Percentiles rank a stretch among this genome's conserved stretches.
phyloP scores from a whole-genome alignment of 108 stramenopile species.

The Cyclotella baltica region DNA sequence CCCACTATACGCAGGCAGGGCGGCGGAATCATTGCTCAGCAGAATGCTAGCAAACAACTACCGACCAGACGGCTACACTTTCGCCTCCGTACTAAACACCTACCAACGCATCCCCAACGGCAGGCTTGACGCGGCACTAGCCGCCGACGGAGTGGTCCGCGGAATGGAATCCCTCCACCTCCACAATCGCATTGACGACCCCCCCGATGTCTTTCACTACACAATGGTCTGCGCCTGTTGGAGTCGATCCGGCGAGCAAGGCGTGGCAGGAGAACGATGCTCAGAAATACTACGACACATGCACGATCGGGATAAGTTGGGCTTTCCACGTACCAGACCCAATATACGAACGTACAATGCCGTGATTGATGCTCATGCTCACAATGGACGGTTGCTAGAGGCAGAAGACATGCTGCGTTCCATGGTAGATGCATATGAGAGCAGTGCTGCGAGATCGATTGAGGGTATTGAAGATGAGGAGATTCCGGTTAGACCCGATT shows the following conservation, averaged over 20 bases:
- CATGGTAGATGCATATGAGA: slow-evolving; percentile 65
- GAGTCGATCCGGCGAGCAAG: slow-evolving; percentile 56
- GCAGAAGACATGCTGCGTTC: slow-evolving; percentile 69
- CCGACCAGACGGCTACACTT: slow-evolving; percentile 66
- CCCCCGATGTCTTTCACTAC: slow-evolving; percentile 58
- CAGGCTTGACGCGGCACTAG: slow-evolving; percentile 56
- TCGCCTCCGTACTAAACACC: slow-evolving; percentile 63
- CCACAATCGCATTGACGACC: slow-evolving; percentile 56
- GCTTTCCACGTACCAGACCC: slow-evolving; percentile 59
- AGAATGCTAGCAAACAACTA: slow-evolving; percentile 40
- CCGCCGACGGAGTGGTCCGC: slow-evolving; percentile 66
- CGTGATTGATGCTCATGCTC: slow-evolving; percentile 64
- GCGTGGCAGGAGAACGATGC: slow-evolving; percentile 57
- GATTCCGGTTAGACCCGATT: slow-evolving; percentile 62
- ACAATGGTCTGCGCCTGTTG: slow-evolving; percentile 73
- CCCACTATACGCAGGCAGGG: slow-evolving; percentile 46
- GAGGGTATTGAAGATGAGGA: slow-evolving; percentile 62
- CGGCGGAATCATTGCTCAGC: slow-evolving; percentile 49
- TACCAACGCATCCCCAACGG: slow-evolving; percentile 59
- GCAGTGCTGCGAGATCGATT: slow-evolving; percentile 50
- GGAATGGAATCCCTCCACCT: slow-evolving; percentile 71
- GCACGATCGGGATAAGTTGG: slow-evolving; percentile 56
- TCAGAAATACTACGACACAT: slow-evolving; percentile 68
- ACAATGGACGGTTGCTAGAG: slow-evolving; percentile 53
- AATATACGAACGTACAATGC: slow-evolving; percentile 77